Conservation (phyloP, 1,139 yeast genomes). For the Diutina mesorugosa region DNA sequence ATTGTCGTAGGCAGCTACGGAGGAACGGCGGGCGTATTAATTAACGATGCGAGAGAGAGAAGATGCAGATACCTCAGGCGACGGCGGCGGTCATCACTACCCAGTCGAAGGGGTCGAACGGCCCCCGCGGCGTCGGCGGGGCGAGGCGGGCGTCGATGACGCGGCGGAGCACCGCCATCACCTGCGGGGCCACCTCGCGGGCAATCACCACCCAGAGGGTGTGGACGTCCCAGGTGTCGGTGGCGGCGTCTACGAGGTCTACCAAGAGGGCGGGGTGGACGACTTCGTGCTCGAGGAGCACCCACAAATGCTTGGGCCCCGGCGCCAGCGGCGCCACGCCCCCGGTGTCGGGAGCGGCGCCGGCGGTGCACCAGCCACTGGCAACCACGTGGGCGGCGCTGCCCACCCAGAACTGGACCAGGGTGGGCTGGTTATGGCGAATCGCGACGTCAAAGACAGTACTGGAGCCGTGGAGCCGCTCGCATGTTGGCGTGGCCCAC, state of each 20-base stretch:
- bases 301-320: background rate
- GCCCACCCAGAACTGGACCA: background rate
- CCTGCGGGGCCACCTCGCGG: background rate
- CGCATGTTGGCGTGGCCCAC: background rate
- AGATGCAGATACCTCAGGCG: background rate
- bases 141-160: background rate
- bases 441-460: conserved; percentile 14
- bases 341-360: background rate
- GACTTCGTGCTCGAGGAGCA: background rate
- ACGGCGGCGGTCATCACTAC: background rate
- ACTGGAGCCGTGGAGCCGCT: conserved; percentile 9
- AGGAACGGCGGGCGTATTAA: too few relatives aligned
- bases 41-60: background rate
- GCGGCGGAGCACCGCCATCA: background rate
- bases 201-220: background rate
- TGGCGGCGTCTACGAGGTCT: background rate
- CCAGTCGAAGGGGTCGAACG: background rate
- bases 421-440: background rate
- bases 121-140: background rate
- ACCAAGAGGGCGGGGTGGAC: background rate
- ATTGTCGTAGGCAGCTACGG: too few relatives aligned
- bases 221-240: background rate
- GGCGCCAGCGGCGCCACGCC: background rate
- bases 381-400: background rate
- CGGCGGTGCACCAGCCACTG: background rate